Conservation (phyloP, 2,329 filamentous ascomycete species). For the Phaeosphaeriaceae sp. region DNA sequence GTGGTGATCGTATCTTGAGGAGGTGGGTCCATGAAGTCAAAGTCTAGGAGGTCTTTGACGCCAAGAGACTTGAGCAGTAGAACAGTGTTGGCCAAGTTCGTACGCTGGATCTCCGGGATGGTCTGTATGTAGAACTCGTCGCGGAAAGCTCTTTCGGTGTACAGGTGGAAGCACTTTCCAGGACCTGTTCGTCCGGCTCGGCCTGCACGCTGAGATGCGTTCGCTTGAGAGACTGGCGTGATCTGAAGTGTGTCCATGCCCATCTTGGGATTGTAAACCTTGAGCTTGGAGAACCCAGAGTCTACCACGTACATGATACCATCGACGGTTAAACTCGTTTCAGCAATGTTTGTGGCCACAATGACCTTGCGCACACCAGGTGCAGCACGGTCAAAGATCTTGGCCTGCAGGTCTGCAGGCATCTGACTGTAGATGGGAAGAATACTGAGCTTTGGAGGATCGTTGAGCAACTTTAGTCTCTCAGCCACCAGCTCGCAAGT, state of each 20-base stretch:
- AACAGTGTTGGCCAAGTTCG: slow-evolving; percentile 94
- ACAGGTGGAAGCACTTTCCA: slow-evolving; percentile 92
- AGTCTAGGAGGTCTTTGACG: slow-evolving; percentile 91
- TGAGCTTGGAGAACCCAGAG: slow-evolving; percentile 93
- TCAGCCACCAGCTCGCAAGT: slow-evolving; percentile 94
- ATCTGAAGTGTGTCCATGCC: slow-evolving; percentile 99
- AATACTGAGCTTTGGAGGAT: slow-evolving; percentile 92
- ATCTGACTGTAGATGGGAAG: slow-evolving; percentile 99
- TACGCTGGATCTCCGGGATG: slow-evolving; percentile 96
- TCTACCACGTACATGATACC: slow-evolving; percentile 99
- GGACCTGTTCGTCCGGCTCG: slow-evolving; percentile 93
- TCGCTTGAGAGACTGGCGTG: slow-evolving; percentile 96
- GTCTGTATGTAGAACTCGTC: slow-evolving; percentile 97
- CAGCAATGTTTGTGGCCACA: slow-evolving; percentile 97
- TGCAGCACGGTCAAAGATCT: slow-evolving; percentile 92
- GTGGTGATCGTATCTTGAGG: slow-evolving; percentile 98
- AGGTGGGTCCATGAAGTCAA: slow-evolving; percentile 98
- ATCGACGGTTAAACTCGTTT: slow-evolving; percentile 96
- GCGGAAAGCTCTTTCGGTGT: slow-evolving; percentile 91
- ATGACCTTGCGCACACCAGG: slow-evolving; percentile 96
- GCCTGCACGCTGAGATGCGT: slow-evolving; percentile 90
- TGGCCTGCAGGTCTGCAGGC: slow-evolving; percentile 96
- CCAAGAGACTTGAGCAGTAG: slow-evolving; percentile 92
- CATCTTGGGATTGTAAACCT: slow-evolving; percentile 98
- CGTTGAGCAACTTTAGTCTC: slow-evolving; percentile 84